Evolutionary conservation across 2,329 filamentous ascomycete species (phyloP).

Genomic region (Thermothelomyces thermophilus): DNA sequence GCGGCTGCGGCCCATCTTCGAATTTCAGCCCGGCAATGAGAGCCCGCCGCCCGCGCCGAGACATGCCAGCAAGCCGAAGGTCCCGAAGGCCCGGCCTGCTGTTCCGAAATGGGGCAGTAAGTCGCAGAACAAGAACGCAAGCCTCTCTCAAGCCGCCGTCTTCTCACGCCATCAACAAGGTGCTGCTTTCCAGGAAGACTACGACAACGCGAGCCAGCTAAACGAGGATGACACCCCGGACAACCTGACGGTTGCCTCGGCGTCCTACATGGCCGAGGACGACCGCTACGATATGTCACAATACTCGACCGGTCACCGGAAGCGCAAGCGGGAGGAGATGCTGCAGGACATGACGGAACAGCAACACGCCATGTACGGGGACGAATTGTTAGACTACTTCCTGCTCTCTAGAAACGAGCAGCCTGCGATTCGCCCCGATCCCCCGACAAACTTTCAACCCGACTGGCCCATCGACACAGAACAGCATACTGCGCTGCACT

Average conservation of each 20-base stretch:
- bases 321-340: conserved; percentile 69
- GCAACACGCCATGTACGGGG: conserved; percentile 84
- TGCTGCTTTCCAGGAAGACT: conserved; percentile 48
- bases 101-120: conserved; percentile 54
- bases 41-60: conserved; percentile 92
- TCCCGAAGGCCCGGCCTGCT: conserved; percentile 55
- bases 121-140: conserved; percentile 20
- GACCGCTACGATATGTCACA: conserved; percentile 68
- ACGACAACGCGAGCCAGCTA: conserved; percentile 55
- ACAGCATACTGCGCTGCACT: conserved; percentile 87
- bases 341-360: conserved; percentile 64
- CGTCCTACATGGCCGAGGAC: conserved; percentile 79
- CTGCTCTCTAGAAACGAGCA: conserved; percentile 77
- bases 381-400: conserved; percentile 93
- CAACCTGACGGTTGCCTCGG: conserved; percentile 74
- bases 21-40: conserved; percentile 75
- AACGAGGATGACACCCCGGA: conserved; percentile 77
- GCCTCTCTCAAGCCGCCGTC: conserved; percentile 14
- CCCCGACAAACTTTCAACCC: conserved; percentile 78
- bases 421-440: conserved; percentile 64
- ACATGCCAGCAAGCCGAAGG: conserved; percentile 81
- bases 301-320: conserved; percentile 53
- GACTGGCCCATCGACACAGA: conserved; percentile 92
- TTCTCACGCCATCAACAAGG: conserved; percentile 24
- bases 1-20: conserved; percentile 79